Evolutionary conservation across 176 grass and related monocot genomes (phyloP).

Genomic region (Oryza punctata): DNA sequence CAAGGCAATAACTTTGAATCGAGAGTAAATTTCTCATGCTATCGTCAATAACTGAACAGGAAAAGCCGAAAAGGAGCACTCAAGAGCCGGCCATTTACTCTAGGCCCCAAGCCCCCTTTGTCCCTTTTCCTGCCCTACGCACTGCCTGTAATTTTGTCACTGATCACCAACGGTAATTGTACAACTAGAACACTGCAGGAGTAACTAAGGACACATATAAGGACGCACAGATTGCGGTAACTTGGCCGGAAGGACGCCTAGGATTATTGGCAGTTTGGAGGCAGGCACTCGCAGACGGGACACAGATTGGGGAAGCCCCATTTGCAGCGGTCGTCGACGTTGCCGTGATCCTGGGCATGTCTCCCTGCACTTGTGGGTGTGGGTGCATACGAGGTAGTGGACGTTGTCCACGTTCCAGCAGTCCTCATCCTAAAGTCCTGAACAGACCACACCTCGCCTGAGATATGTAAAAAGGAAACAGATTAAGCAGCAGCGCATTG

Average conservation of each 20-base stretch:
- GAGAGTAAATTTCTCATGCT: not conserved
- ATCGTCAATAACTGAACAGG: not conserved
- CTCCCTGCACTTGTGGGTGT: not conserved
- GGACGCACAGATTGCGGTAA: not conserved
- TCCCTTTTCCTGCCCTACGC: not conserved
- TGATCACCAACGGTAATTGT: not conserved
- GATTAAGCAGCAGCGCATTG: not conserved
- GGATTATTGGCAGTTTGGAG: not conserved
- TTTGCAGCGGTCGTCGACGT: constrained; percentile 16
- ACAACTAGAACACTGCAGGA: not conserved
- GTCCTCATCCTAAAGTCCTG: fast-evolving
- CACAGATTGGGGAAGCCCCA: not conserved
- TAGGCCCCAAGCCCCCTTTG: not conserved
- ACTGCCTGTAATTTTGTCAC: not conserved
- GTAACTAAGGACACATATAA: not conserved
- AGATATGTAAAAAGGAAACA: not conserved
- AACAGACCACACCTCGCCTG: not conserved
- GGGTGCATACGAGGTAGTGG: constrained; percentile 27
- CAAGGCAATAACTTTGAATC: not conserved
- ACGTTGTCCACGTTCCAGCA: constrained; percentile 31
- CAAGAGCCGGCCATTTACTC: not conserved
- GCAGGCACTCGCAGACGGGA: constrained; percentile 17
- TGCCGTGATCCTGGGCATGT: constrained; percentile 10
- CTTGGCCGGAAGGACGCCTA: not conserved
- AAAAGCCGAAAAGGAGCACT: not conserved